Conservation (phyloP, 2,329 filamentous ascomycete genomes). For the Fusarium decemcellulare region DNA sequence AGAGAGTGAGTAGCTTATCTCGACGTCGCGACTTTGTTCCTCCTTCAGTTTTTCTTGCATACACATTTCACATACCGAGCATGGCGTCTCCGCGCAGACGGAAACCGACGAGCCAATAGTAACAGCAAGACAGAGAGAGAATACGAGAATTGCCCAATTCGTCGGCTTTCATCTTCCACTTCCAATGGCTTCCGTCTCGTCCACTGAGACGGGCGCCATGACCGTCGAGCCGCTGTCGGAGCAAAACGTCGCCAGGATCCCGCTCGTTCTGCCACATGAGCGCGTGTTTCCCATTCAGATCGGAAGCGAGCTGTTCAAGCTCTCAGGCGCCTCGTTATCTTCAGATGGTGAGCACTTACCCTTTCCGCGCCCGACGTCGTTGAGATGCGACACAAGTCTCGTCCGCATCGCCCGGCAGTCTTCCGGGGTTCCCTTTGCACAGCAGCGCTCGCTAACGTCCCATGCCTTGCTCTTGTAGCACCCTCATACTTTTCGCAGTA, state of each 20-base stretch:
- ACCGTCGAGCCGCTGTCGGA: constrained; percentile 48
- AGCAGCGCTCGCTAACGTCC: constrained; percentile 23
- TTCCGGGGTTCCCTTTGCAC: background rate
- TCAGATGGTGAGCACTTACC: constrained; percentile 72
- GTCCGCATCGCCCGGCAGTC: background rate
- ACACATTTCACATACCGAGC: constrained; percentile 10
- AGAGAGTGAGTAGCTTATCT: constrained; percentile 9
- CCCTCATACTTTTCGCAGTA: constrained; percentile 97
- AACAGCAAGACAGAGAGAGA: background rate
- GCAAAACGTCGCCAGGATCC: constrained; percentile 62
- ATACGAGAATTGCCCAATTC: background rate
- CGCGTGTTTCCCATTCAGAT: constrained; percentile 84
- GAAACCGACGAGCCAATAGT: constrained; percentile 12
- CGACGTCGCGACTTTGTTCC: constrained; percentile 1
- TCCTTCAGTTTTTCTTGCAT: constrained; percentile 17
- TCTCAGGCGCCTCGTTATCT: constrained; percentile 80
- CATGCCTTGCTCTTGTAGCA: constrained; percentile 64
- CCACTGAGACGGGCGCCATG: constrained; percentile 43
- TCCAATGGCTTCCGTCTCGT: constrained; percentile 48
- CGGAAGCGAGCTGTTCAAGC: constrained; percentile 78
- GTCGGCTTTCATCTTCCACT: background rate
- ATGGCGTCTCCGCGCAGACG: constrained; percentile 34
- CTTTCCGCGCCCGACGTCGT: background rate
- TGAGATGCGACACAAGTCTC: constrained; percentile 8
- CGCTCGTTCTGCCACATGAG: constrained; percentile 75